Conservation (phyloP, 2,329 filamentous ascomycete genomes). For the Pseudocercospora vitis region DNA sequence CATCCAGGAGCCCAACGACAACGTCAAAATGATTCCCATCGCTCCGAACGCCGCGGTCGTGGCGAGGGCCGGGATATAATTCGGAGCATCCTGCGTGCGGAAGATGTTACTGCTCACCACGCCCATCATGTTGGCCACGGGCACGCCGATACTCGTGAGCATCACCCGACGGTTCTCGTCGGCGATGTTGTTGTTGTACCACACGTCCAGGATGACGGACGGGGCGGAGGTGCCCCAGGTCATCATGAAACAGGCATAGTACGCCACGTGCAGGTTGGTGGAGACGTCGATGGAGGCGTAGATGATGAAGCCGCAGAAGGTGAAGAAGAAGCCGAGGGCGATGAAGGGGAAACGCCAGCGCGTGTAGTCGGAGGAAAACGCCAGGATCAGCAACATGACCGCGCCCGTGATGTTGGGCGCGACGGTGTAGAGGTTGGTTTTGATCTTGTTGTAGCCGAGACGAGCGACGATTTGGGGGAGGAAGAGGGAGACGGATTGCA, state of each 20-base stretch:
- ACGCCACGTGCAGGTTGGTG: slow-evolving; percentile 63
- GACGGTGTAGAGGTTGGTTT: slow-evolving; percentile 78
- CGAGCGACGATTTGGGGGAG: slow-evolving; percentile 58
- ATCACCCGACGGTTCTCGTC: slow-evolving; percentile 71
- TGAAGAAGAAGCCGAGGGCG: slow-evolving; percentile 69
- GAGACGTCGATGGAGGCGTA: slow-evolving; percentile 69
- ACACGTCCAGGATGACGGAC: slow-evolving; percentile 65
- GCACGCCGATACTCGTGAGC: slow-evolving; percentile 70
- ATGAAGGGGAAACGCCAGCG: slow-evolving; percentile 74
- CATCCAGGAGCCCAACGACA: slow-evolving; percentile 63
- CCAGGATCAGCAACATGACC: slow-evolving; percentile 68
- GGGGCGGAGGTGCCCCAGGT: slow-evolving; percentile 74
- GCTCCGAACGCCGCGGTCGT: slow-evolving; percentile 66
- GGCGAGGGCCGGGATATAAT: slow-evolving; percentile 65
- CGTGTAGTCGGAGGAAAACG: slow-evolving; percentile 67
- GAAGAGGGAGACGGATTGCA: slow-evolving; percentile 59
- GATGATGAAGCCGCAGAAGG: slow-evolving; percentile 76
- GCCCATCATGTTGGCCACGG: slow-evolving; percentile 75
- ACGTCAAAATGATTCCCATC: slow-evolving; percentile 56
- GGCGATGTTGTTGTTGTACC: slow-evolving; percentile 83
- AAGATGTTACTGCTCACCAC: slow-evolving; percentile 70
- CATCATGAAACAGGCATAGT: slow-evolving; percentile 80
- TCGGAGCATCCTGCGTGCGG: slow-evolving; percentile 61
- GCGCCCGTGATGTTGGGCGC: slow-evolving; percentile 76
- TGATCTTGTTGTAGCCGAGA: slow-evolving; percentile 56